A percentile compares a stretch with the other conserved stretches of the same genome.
Conservation (phyloP, 2,329 filamentous ascomycete genomes). For the Westerdykella sp. region DNA sequence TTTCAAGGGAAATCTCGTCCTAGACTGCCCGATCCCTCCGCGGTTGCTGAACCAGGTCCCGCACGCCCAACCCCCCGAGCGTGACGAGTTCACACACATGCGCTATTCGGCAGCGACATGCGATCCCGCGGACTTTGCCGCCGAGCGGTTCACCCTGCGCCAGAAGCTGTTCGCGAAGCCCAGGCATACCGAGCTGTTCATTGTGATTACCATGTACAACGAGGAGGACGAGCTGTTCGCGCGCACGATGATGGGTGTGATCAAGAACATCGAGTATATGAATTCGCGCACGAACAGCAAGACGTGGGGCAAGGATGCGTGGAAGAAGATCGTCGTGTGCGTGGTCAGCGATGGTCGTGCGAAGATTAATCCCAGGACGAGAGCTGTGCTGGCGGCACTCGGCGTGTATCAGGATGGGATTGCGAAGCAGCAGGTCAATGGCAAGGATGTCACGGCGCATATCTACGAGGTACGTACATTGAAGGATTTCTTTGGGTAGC, state of each 20-base stretch:
- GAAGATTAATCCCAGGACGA: conserved; percentile 91
- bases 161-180: conserved; percentile 90
- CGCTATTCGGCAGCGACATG: conserved; percentile 92
- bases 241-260: conserved; percentile 90
- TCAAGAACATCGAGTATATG: conserved; percentile 99
- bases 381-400: conserved; percentile 82
- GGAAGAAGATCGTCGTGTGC: conserved; percentile 99
- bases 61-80: conserved; percentile 70
- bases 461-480: conserved; percentile 61
- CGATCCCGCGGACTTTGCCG: conserved; percentile 81
- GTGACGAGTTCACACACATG: conserved; percentile 83
- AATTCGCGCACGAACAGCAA: conserved; percentile 88
- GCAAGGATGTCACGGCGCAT: conserved; percentile 92
- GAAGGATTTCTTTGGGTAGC: neutral
- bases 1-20: conserved; percentile 92
- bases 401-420: conserved; percentile 98
- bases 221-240: conserved; percentile 96
- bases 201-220: conserved; percentile 98
- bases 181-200: conserved; percentile 89
- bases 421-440: conserved; percentile 95
- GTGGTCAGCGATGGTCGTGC: conserved; percentile 94
- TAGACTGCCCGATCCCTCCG: conserved; percentile 93
- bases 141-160: conserved; percentile 82
- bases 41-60: conserved; percentile 79
- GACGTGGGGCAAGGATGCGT: conserved; percentile 96